Base-by-base conservation (phyloP, 139 green algal genomes). In the Medakamo hakoo region DNA sequence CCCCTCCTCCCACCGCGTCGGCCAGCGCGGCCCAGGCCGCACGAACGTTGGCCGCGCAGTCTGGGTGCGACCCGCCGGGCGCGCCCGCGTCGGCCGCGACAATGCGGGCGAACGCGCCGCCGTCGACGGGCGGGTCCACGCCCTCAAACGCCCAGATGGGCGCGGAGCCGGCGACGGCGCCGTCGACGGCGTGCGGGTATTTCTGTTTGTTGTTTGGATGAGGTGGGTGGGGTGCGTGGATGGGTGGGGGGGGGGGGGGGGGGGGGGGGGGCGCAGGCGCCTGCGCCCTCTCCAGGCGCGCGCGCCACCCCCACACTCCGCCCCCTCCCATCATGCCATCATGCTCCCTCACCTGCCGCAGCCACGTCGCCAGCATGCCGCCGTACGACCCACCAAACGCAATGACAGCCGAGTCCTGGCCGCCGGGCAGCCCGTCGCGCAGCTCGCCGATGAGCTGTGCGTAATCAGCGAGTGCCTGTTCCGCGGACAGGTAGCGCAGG, bases 361-460 rank as follows among this genome's bases (percentile, higher is more conserved):
- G 9, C 16, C 40, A 52, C 40, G 40, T 52, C 40, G 40, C 40
- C 40, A 52, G 40, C 40, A 52, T 52, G 40, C 40, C 40, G 40
- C 81, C 80, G 40, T 52, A 52, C 40, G 40, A 52, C 40, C 40
- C 40, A 9, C 40, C 40, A 52, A 52, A 52, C 9, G 40, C 40
- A 16, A 52, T 52, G 9, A 52, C 40, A 16, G 40, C 9, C 40
- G 40, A 52, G 40, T 52, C 16, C 9, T 52, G 16, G 9, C 40
- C 40, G 40, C 40, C 40, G 16, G 9, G 9, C 40, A 52, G 40
- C 40, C 40, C 40, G 40, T 16, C 40, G 40, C 40, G 40, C 40
- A 52, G 40, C 16, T 52, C 40, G 40, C 9, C 40, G 40, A 52
- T 16, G 9, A 52, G 40, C 40, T 52, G 9, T 52, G 40, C 40